Evolutionary conservation across 1,284 basidiomycete species (phyloP).

Genomic region (Dichomitus squalens): DNA sequence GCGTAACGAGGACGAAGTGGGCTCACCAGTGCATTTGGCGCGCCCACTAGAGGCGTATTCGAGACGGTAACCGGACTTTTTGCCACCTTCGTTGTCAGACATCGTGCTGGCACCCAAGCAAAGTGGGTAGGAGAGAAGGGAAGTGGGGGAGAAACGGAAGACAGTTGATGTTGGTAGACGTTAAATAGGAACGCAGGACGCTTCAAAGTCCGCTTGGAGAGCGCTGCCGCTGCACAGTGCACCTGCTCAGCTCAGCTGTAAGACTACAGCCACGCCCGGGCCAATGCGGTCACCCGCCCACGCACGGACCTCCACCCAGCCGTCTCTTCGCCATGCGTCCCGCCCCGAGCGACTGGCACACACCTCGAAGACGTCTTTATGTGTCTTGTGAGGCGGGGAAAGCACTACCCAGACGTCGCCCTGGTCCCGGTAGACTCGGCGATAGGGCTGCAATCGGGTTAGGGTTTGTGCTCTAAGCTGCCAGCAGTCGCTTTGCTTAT

Average conservation of each 20-base stretch:
- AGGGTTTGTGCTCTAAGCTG: conserved; percentile 8
- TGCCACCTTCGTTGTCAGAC: conserved; percentile 57
- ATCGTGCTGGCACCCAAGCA: conserved; percentile 37
- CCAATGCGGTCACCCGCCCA: conserved; percentile 16
- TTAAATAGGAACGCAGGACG: conserved; percentile 28
- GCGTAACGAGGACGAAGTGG: conserved; percentile 23
- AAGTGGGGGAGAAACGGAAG: conserved; percentile 24
- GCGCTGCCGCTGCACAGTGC: conserved; percentile 24
- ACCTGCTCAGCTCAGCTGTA: conserved; percentile 11
- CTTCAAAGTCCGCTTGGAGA: conserved; percentile 39
- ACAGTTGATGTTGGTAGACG: conserved; percentile 24
- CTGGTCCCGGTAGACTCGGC: neutral
- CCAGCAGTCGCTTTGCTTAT: neutral
- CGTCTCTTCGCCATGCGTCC: conserved; percentile 1
- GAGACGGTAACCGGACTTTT: conserved; percentile 71
- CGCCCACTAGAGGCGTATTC: conserved; percentile 72
- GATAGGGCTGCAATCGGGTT: conserved; percentile 7
- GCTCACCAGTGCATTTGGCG: conserved; percentile 83
- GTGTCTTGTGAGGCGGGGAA: neutral
- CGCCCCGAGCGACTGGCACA: neutral
- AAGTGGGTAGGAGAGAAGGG: conserved; percentile 22
- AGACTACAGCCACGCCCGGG: conserved; percentile 23
- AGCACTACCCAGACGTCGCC: neutral
- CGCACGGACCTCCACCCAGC: conserved; percentile 27
- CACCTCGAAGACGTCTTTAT: neutral